Evolutionary conservation across 2,329 filamentous ascomycete genomes (phyloP).

Genomic region (Cladobotryum protrusum): DNA sequence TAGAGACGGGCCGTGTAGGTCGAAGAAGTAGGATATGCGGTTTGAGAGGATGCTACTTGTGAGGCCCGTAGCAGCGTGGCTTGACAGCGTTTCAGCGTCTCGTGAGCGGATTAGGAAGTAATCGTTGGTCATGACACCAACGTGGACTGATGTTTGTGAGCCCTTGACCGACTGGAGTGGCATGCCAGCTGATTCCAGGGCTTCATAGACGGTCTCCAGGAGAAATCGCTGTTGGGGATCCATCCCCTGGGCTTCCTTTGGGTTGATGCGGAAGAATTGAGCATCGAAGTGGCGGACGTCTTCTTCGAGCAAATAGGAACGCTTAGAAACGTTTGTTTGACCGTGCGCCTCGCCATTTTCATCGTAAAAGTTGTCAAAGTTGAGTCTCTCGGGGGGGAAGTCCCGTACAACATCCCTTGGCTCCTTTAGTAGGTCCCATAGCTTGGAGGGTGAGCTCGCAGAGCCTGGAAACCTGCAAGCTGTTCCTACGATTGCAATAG

Average conservation of each 20-base stretch:
- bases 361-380: slow-evolving; percentile 37
- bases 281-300: slow-evolving; percentile 35
- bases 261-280: slow-evolving; percentile 21
- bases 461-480: slow-evolving; percentile 37
- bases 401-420: slow-evolving; percentile 31
- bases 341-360: slow-evolving; percentile 34
- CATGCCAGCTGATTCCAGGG: slow-evolving; percentile 29
- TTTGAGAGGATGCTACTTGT: slow-evolving; percentile 36
- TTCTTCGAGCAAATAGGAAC: slow-evolving; percentile 28
- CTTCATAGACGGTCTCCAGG: slow-evolving; percentile 37
- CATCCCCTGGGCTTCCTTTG: slow-evolving; percentile 8
- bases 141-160: slow-evolving; percentile 30
- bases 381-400: slow-evolving; percentile 33
- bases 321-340: slow-evolving; percentile 17
- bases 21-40: slow-evolving; percentile 41
- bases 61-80: slow-evolving; percentile 38
- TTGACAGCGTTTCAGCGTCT: slow-evolving; percentile 22
- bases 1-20: slow-evolving; percentile 40
- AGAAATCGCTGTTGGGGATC: slow-evolving; percentile 16
- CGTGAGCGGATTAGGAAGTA: slow-evolving; percentile 28
- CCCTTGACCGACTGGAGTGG: slow-evolving; percentile 15
- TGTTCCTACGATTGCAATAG: slow-evolving; percentile 32
- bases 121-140: slow-evolving; percentile 29
- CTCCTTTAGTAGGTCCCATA: slow-evolving; percentile 34
- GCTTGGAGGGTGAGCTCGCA: slow-evolving; percentile 25